Conservation (phyloP, 1,284 basidiomycete species). For the Sporisorium iseilematis-ciliati region DNA sequence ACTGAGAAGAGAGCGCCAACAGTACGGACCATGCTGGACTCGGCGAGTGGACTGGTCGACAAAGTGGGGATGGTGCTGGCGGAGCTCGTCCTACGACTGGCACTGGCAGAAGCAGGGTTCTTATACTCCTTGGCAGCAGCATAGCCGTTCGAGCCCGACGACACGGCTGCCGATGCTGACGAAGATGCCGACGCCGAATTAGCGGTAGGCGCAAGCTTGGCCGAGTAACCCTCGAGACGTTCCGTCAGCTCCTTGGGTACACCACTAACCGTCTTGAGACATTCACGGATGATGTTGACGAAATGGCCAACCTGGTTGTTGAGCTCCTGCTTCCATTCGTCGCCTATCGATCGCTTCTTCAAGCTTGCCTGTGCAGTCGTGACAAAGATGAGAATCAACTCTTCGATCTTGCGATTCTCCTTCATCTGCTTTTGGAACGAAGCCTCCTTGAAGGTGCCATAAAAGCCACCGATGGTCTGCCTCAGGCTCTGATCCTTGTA, state of each 20-base stretch:
- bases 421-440: constrained; percentile 75
- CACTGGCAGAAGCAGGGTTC: constrained; percentile 20
- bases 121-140: constrained; percentile 29
- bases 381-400: constrained; percentile 94
- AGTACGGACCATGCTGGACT: constrained; percentile 71
- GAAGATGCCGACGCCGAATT: constrained; percentile 6
- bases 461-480: constrained; percentile 65
- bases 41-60: constrained; percentile 27
- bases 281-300: constrained; percentile 85
- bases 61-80: constrained; percentile 33
- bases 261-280: constrained; percentile 72
- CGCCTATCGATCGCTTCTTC: constrained; percentile 79
- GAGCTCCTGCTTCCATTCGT: constrained; percentile 88
- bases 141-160: constrained; percentile 27
- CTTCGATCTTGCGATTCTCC: constrained; percentile 95
- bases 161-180: constrained; percentile 10
- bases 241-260: constrained; percentile 81
- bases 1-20: constrained; percentile 83
- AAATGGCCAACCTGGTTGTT: constrained; percentile 91
- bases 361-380: constrained; percentile 75
- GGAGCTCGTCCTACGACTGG: constrained; percentile 45
- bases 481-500: constrained; percentile 61
- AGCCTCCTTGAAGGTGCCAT: constrained; percentile 64
- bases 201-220: constrained; percentile 75
- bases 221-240: constrained; percentile 83